Conservation (phyloP, 192 early-diverging fungal species). For the Ambispora gerdemannii region DNA sequence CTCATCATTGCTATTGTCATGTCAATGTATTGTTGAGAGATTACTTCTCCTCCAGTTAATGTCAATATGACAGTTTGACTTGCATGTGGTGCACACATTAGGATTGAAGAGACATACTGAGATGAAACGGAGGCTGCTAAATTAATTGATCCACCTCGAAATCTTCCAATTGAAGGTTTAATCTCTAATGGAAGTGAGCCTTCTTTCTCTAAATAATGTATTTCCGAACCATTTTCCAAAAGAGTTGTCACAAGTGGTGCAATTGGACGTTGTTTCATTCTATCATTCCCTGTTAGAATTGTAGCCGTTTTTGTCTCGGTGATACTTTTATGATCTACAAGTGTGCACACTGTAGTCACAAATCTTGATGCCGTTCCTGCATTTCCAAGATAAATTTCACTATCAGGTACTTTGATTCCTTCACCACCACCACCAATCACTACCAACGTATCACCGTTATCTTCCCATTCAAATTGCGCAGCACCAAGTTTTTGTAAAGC, state of each 20-base stretch:
- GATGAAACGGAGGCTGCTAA: conserved; percentile 92
- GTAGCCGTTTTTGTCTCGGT: conserved; percentile 39
- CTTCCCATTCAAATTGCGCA: conserved; percentile 86
- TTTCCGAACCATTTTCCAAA: conserved; percentile 69
- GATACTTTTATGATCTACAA: conserved; percentile 52
- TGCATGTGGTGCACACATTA: conserved; percentile 95
- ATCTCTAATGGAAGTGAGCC: conserved; percentile 89
- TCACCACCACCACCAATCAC: conserved; percentile 80
- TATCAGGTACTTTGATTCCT: conserved; percentile 64
- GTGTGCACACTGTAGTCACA: conserved; percentile 80
- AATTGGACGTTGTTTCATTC: conserved; percentile 97
- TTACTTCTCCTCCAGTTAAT: conserved; percentile 88
- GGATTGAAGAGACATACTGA: conserved; percentile 96
- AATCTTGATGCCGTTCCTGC: conserved; percentile 97
- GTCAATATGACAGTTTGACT: conserved; percentile 71
- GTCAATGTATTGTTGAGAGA: conserved; percentile 98
- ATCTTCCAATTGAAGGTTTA: conserved; percentile 61
- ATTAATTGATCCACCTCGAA: conserved; percentile 84
- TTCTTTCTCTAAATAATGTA: conserved; percentile 73
- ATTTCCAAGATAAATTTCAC: conserved; percentile 91
- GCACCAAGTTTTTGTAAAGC: conserved; percentile 87
- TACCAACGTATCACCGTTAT: conserved; percentile 85
- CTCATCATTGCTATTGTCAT: conserved; percentile 99
- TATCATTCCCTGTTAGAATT: conserved; percentile 88
- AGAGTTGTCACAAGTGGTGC: conserved; percentile 86